These are phyloP conservation scores for Suhomyces ambrosiae DNA, from an alignment of 1,139 yeast genomes.

Conservation along the genomic window DNA sequence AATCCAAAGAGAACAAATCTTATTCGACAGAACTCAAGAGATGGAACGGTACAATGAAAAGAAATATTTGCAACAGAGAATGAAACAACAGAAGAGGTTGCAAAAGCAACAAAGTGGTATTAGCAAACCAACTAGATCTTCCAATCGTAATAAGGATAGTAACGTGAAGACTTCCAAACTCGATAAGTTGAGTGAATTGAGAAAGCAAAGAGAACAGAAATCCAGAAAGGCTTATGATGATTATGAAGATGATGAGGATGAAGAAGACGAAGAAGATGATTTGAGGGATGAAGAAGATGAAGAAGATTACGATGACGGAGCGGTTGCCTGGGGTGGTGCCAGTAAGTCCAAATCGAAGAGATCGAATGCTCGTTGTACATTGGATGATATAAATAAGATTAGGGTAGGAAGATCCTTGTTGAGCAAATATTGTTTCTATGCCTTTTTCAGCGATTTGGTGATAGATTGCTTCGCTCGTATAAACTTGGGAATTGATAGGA, in stretches of 20 bases:
- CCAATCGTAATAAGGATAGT: slow-evolving; percentile 26
- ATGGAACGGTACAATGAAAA: slow-evolving; percentile 86
- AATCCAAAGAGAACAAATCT: slow-evolving; percentile 84
- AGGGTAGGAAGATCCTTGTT: slow-evolving; percentile 78
- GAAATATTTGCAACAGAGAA: slow-evolving; percentile 78
- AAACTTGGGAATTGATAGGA: slow-evolving; percentile 70
- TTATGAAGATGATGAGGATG: slow-evolving; percentile 37
- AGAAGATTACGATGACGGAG: slow-evolving; percentile 35
- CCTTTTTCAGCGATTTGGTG: slow-evolving; percentile 70
- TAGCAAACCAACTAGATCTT: slow-evolving; percentile 29
- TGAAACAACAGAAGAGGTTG: slow-evolving; percentile 48
- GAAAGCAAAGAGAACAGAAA: slow-evolving; percentile 79
- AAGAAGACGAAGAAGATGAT: slow-evolving; percentile 41
- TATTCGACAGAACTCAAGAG: slow-evolving; percentile 91
- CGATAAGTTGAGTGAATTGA: slow-evolving; percentile 76
- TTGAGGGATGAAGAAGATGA: slow-evolving; percentile 46
- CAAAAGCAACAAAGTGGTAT: slow-evolving; percentile 37
- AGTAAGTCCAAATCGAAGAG: slow-evolving; percentile 28
- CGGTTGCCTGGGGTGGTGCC: slow-evolving; percentile 56
- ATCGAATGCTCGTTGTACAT: slow-evolving; percentile 39
- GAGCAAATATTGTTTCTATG: slow-evolving; percentile 76
- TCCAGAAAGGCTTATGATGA: slow-evolving; percentile 32
- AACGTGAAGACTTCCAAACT: slow-evolving; percentile 32
- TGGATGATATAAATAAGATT: slow-evolving; percentile 67
- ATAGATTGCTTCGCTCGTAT: slow-evolving; percentile 80